Evolutionary conservation across 1,139 yeast species (phyloP).

Genomic region (Wickerhamomyces sp.): DNA sequence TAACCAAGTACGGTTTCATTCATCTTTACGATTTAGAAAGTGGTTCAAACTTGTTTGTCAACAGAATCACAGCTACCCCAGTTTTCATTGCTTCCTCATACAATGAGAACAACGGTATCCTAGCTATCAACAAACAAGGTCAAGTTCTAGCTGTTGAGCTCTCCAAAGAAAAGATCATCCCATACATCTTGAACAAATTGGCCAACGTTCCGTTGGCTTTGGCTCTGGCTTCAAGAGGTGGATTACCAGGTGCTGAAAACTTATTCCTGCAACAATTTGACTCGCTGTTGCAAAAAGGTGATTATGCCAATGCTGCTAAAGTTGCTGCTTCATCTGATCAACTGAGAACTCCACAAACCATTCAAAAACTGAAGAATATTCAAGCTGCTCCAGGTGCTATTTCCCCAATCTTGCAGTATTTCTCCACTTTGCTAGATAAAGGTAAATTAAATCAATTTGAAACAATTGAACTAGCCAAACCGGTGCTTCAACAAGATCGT

Average conservation of each 20-base stretch:
- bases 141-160: constrained; percentile 93
- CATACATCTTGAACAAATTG: constrained; percentile 82
- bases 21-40: constrained; percentile 93
- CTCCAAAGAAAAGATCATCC: constrained; percentile 78
- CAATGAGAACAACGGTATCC: constrained; percentile 73
- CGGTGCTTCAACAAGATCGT: constrained; percentile 94
- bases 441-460: constrained; percentile 92
- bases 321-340: constrained; percentile 95
- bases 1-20: constrained; percentile 94
- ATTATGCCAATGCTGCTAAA: constrained; percentile 89
- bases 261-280: constrained; percentile 91
- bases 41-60: constrained; percentile 89
- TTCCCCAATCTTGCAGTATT: constrained; percentile 90
- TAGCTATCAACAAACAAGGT: constrained; percentile 92
- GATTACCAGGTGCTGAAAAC: constrained; percentile 94
- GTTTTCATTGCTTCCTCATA: constrained; percentile 86
- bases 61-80: constrained; percentile 94
- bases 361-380: constrained; percentile 83
- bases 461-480: constrained; percentile 91
- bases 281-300: constrained; percentile 76
- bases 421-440: constrained; percentile 86
- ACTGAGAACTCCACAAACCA: constrained; percentile 91
- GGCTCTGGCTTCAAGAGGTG: constrained; percentile 89
- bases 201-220: constrained; percentile 85
- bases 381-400: constrained; percentile 97